These are phyloP conservation scores for Casuarina glauca DNA, from an alignment of 306 rosid genomes.

Conservation along the genomic window DNA sequence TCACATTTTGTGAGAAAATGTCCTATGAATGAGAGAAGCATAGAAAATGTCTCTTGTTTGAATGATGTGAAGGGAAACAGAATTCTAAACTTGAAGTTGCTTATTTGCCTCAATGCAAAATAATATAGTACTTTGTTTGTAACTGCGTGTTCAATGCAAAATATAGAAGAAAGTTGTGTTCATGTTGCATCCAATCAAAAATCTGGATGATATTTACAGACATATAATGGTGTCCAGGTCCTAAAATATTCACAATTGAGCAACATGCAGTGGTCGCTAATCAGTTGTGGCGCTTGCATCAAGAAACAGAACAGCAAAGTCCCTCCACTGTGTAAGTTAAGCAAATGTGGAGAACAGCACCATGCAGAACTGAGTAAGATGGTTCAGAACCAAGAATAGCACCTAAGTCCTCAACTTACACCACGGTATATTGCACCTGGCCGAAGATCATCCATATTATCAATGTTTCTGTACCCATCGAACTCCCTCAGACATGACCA, in stretches of 20 bases:
- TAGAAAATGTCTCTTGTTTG: no score
- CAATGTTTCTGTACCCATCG: conserved; percentile 77
- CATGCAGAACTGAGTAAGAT: conserved; percentile 21
- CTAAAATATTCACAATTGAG: conserved; percentile 23
- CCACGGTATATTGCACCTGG: conserved; percentile 90
- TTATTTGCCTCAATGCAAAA: no score
- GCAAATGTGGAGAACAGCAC: conserved; percentile 18
- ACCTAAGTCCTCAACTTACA: conserved; percentile 46
- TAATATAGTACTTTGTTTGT: no score
- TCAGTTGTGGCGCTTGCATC: conserved; percentile 19
- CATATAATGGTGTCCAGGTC: conserved; percentile 10
- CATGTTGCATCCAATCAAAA: no score
- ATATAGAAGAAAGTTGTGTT: background rate
- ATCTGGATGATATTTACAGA: conserved; percentile 36
- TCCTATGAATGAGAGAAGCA: background rate
- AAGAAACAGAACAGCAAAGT: conserved; percentile 9
- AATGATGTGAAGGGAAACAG: no score
- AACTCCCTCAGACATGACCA: conserved; percentile 83
- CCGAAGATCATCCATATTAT: conserved; percentile 88
- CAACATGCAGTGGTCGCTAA: conserved; percentile 5
- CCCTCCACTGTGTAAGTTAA: background rate
- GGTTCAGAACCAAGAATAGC: conserved; percentile 22
- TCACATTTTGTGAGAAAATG: conserved; percentile 47
- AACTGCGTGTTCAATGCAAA: background rate
- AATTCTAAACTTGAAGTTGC: no score